Evolutionary conservation across 306 rosid species (phyloP).

Genomic region (Dryas octopetala): DNA sequence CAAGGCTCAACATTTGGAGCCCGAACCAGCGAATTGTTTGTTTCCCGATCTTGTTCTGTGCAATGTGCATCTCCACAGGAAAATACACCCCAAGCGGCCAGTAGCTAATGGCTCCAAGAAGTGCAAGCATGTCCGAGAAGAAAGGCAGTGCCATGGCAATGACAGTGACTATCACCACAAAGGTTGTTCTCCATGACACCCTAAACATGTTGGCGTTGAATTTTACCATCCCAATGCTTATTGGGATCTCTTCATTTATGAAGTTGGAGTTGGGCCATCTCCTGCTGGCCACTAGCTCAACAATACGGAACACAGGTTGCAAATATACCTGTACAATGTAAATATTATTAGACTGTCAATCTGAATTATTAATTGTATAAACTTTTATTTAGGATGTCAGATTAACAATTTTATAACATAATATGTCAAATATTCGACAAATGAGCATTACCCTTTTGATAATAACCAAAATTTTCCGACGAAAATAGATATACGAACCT

Average conservation of each 20-base stretch:
- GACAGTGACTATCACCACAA: slow-evolving; percentile 26
- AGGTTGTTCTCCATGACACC: slow-evolving; percentile 38
- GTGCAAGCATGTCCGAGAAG: slow-evolving; percentile 38
- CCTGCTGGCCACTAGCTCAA: slow-evolving; percentile 32
- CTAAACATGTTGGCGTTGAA: slow-evolving; percentile 35
- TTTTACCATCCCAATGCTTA: slow-evolving; percentile 24
- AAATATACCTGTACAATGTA: slow-evolving; percentile 16
- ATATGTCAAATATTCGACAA: too few species aligned
- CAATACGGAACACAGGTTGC: slow-evolving; percentile 38
- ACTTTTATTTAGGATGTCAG: too few species aligned
- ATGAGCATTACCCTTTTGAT: too few species aligned
- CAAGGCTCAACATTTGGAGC: slow-evolving; percentile 32
- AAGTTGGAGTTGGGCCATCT: slow-evolving; percentile 36
- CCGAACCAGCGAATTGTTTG: slow-evolving; percentile 30
- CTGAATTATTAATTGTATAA: too few species aligned
- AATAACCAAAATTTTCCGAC: too few species aligned
- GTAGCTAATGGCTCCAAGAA: slow-evolving; percentile 44
- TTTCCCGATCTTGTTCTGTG: slow-evolving; percentile 25
- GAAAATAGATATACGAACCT: too few species aligned
- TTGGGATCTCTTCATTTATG: slow-evolving; percentile 12
- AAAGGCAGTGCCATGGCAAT: slow-evolving; percentile 45
- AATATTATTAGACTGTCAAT: too few species aligned
- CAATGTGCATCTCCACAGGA: slow-evolving; percentile 49
- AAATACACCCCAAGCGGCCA: slow-evolving; percentile 50
- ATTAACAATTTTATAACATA: too few species aligned